Evolutionary conservation across 768 basidiomycete species (phyloP).

Genomic region (Hericium erinaceus): DNA sequence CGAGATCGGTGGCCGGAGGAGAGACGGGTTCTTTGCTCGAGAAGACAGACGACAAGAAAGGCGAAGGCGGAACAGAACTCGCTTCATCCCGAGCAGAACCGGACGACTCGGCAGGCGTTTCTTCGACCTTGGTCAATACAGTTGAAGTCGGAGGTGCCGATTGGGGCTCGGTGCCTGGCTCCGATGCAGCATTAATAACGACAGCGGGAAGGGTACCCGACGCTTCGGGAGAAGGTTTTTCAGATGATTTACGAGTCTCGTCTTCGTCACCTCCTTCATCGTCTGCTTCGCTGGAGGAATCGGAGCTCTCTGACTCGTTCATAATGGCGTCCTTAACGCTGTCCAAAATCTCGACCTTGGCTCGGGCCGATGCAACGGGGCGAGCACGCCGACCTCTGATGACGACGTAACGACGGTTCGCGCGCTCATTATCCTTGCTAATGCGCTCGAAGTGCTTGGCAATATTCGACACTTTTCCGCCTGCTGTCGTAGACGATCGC

Average conservation of each 20-base stretch:
- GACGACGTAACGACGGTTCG: conserved; percentile 74
- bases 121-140: not conserved
- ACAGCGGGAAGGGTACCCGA: conserved; percentile 1
- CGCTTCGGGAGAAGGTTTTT: conserved; percentile 20
- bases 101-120: not conserved
- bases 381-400: conserved; percentile 81
- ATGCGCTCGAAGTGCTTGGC: conserved; percentile 88
- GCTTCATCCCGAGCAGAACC: conserved; percentile 11
- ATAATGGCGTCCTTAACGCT: conserved; percentile 87
- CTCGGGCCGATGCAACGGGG: conserved; percentile 82
- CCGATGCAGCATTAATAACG: not conserved
- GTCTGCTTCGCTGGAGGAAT: conserved; percentile 57
- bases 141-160: not conserved
- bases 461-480: conserved; percentile 77
- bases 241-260: conserved; percentile 26
- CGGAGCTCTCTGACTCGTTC: conserved; percentile 70
- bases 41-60: conserved; percentile 21
- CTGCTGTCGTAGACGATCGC: conserved; percentile 36
- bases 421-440: conserved; percentile 60
- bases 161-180: not conserved
- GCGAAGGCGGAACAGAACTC: conserved; percentile 48
- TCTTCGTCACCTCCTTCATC: conserved; percentile 59
- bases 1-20: conserved; percentile 37
- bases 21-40: conserved; percentile 5
- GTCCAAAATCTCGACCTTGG: conserved; percentile 80